Evolutionary conservation across 1,284 basidiomycete species (phyloP).

Genomic region (Leccinum subatratum): DNA sequence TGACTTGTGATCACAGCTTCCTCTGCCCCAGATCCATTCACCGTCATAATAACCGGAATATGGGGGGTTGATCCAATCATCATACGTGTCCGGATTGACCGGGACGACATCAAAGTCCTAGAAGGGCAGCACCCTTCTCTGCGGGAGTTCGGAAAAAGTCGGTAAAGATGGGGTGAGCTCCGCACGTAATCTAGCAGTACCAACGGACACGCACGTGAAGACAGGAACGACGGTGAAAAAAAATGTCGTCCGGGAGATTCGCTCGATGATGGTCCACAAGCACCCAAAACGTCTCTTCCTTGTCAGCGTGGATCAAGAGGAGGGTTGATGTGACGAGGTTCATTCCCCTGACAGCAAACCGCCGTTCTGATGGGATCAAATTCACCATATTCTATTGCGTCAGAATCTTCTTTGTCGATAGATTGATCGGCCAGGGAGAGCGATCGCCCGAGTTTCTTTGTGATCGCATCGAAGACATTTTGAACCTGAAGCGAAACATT

Average conservation of each 20-base stretch:
- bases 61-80: slow-evolving; percentile 50
- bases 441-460: slow-evolving; percentile 37
- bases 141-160: no score
- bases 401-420: slow-evolving; percentile 15
- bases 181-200: no score
- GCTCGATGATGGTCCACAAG: no score
- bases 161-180: no score
- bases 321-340: no score
- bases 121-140: no score
- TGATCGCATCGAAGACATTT: slow-evolving; percentile 40
- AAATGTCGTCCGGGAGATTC: no score
- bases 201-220: no score
- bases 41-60: slow-evolving; percentile 49
- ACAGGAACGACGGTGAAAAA: no score
- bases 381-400: slow-evolving; percentile 54
- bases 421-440: slow-evolving; percentile 31
- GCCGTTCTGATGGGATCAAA: slow-evolving; percentile 54
- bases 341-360: no score
- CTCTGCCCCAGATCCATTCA: slow-evolving; percentile 58
- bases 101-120: slow-evolving; percentile 67
- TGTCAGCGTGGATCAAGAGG: no score
- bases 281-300: no score
- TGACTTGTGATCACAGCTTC: slow-evolving; percentile 59
- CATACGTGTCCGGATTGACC: slow-evolving; percentile 48
- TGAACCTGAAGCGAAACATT: slow-evolving; percentile 37